Percentiles rank a stretch among this genome's conserved stretches.
phyloP scores from a whole-genome alignment of 1,139 yeast genomes.

The Diutina pseudorugosa region DNA sequence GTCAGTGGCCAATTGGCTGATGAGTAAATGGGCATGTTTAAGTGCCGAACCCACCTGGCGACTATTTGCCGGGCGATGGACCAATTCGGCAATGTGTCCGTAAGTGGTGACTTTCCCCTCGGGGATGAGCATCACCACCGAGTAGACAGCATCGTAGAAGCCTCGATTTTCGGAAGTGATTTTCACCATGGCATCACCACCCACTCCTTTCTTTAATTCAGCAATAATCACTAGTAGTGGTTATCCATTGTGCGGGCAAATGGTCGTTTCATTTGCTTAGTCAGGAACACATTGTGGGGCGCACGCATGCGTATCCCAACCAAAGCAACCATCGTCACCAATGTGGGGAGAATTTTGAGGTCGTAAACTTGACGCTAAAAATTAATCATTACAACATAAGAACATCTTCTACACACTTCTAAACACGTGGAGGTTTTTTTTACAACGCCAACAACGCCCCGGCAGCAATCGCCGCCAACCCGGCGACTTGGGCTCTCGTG shows the following conservation, averaged over 20 bases:
- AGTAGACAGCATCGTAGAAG: conserved; percentile 52
- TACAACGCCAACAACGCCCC: conserved; percentile 3
- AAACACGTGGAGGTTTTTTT: too few species aligned
- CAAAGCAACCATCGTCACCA: neutral
- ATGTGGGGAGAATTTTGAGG: neutral
- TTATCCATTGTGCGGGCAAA: too few species aligned
- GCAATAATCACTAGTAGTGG: too few species aligned
- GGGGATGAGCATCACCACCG: conserved; percentile 43
- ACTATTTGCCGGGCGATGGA: conserved; percentile 52
- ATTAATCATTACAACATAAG: neutral
- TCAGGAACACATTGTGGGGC: neutral
- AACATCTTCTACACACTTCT: neutral
- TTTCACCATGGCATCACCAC: too few species aligned
- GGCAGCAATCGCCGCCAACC: neutral
- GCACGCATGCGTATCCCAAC: neutral
- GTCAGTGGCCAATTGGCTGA: conserved; percentile 6
- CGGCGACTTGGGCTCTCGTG: neutral
- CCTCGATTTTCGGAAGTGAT: conserved; percentile 36
- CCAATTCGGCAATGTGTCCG: conserved; percentile 58
- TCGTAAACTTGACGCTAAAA: too few species aligned
- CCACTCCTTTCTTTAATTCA: too few species aligned
- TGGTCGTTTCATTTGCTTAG: neutral
- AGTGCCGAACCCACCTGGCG: conserved; percentile 66
- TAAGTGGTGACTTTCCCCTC: conserved; percentile 57
- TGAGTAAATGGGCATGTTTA: conserved; percentile 26